Base-by-base conservation (phyloP, 108 stramenopile species). In the Aurantiochytrium sp. region DNA sequence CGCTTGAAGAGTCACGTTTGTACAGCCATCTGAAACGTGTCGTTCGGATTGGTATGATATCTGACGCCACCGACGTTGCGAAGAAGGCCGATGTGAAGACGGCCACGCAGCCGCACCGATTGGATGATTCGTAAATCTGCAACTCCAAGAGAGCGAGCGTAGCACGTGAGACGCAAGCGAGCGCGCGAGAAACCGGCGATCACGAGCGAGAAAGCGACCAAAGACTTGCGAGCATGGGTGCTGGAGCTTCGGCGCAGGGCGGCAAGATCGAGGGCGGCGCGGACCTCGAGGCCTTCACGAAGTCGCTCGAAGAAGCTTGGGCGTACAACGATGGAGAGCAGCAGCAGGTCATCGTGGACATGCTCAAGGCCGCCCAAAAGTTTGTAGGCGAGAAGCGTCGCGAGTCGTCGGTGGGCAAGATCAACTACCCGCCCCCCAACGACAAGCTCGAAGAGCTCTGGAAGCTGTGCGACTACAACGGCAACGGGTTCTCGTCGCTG, bases 381-480 rank as follows among this genome's bases (percentile, higher is more conserved):
- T 81, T 81, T 30, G 45, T 81, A 0, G 73, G 73, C 3, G 45
- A 81, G 39, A 48, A 81, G 73, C 12, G 39, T 12, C 73, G 73
- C 39, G 73, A 81, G 32, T 12, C 12, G 15, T 81, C 73, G 39
- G 73, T 81, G 39, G 73, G 73, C 73, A 55, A 59, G 37, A 87
- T 24, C 34, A 55, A 87, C 59, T 87, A 87, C 55, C 86, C 86
- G 1, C 86, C 86, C 22, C 4, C 86, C 22, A 8, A 37, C 1
- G 86, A 27, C 0, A 55, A 87, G 41, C 86, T 87, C 17, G 34
- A 65, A 3, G 34, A 65, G 55, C 55, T 87, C n/a, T 87, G 86
- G 86, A 3, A 4, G 21, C 55, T 41, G 22, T 55, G 21, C 45
- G 86, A 87, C 45, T 87, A 59, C 86, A 87, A 87, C 86, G 55